phyloP scores from a whole-genome alignment of 177 flowering plant species.

The Vitis hybrid region DNA sequence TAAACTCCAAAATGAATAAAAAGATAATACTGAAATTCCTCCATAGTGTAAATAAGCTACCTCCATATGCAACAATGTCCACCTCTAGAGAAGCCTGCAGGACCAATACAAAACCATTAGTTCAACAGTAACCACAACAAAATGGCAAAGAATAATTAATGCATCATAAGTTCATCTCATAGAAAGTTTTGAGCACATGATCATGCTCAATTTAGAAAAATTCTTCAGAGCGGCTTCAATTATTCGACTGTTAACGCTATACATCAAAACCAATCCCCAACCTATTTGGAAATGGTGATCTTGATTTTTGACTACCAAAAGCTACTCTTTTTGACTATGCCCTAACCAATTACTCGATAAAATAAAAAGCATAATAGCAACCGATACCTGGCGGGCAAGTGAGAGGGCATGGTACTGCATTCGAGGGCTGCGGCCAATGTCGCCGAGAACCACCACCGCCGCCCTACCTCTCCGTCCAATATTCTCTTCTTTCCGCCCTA shows the following conservation, averaged over 20 bases:
- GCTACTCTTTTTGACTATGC: neutral
- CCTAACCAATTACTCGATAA: neutral
- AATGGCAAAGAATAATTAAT: neutral
- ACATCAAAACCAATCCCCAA: too few relatives aligned
- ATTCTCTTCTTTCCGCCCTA: neutral
- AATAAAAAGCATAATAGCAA: neutral
- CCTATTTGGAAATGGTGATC: too few relatives aligned
- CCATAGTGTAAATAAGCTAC: slow-evolving; percentile 28
- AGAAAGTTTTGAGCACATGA: too few relatives aligned
- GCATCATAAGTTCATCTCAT: neutral
- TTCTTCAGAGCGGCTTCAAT: too few relatives aligned
- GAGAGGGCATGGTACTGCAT: slow-evolving; percentile 94
- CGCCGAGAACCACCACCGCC: slow-evolving; percentile 83
- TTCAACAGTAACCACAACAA: neutral
- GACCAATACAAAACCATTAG: neutral
- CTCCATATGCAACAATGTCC: slow-evolving; percentile 86
- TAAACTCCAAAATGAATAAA: neutral
- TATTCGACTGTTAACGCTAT: too few relatives aligned
- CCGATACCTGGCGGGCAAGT: slow-evolving; percentile 71
- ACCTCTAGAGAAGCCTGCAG: slow-evolving; percentile 75
- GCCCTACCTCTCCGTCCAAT: slow-evolving; percentile 63
- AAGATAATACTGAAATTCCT: neutral
- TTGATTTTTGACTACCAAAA: too few relatives aligned
- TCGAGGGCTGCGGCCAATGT: slow-evolving; percentile 84
- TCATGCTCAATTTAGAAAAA: too few relatives aligned